phyloP scores from a whole-genome alignment of 805 yeast genomes.

The Hanseniaspora valbyensis region DNA sequence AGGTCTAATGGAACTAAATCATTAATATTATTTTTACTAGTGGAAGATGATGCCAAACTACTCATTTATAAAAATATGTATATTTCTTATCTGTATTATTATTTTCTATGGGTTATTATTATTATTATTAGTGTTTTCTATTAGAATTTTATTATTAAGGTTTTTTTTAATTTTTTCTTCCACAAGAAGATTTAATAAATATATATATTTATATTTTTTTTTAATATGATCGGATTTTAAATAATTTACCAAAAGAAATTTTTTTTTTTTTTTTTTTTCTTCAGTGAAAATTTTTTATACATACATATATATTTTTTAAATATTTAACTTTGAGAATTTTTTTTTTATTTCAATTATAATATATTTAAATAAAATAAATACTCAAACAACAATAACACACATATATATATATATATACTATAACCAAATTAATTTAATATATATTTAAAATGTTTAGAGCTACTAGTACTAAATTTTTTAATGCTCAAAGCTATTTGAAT shows the following conservation, averaged over 20 bases:
- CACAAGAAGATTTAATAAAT: no score
- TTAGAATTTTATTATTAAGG: no score
- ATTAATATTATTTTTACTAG: not conserved
- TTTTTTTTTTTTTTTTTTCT: not conserved
- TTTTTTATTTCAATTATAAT: not conserved
- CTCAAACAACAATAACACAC: not conserved
- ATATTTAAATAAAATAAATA: not conserved
- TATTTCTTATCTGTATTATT: not conserved
- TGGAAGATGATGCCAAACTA: not conserved
- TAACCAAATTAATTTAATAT: not conserved
- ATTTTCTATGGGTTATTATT: not conserved
- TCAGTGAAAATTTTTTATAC: not conserved
- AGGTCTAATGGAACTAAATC: slow-evolving; percentile 66
- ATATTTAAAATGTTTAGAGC: not conserved
- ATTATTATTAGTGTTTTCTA: no score
- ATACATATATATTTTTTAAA: no score
- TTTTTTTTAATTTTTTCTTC: no score
- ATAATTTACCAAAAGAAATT: no score
- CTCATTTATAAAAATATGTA: not conserved
- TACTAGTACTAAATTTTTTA: not conserved
- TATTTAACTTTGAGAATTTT: no score
- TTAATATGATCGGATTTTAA: no score
- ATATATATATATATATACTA: not conserved
- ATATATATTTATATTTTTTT: no score
- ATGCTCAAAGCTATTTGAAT: not conserved